These are phyloP conservation scores for Diplodia mutila DNA, from an alignment of 2,329 filamentous ascomycete species.

Conservation along the genomic window DNA sequence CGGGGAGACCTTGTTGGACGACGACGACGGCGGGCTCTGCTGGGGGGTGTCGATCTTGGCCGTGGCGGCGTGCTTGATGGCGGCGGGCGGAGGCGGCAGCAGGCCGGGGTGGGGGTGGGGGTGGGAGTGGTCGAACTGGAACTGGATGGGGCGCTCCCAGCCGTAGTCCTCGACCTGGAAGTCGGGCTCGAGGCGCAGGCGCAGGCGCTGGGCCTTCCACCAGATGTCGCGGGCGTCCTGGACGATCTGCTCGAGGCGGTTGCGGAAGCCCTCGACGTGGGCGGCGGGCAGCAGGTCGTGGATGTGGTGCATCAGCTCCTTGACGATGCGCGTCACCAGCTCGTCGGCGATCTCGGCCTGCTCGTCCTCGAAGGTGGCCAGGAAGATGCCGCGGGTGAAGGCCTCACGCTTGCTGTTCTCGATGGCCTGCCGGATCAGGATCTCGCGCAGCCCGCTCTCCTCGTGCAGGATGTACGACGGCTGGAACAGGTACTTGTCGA, in stretches of 20 bases:
- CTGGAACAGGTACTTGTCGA: slow-evolving; percentile 40
- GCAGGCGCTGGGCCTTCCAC: slow-evolving; percentile 16
- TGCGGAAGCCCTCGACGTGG: neutral
- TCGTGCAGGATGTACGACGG: slow-evolving; percentile 37
- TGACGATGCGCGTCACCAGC: slow-evolving; percentile 13
- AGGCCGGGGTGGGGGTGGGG: neutral
- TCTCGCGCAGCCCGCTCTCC: slow-evolving; percentile 26
- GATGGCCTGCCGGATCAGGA: slow-evolving; percentile 11
- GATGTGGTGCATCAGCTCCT: slow-evolving; percentile 17
- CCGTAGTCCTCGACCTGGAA: slow-evolving; percentile 23
- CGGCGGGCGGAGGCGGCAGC: neutral
- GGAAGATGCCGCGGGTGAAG: slow-evolving; percentile 21
- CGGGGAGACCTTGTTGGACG: neutral
- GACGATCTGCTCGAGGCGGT: slow-evolving; percentile 1
- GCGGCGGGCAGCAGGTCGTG: slow-evolving; percentile 7
- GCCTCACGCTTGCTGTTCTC: slow-evolving; percentile 2
- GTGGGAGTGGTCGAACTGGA: slow-evolving; percentile 9
- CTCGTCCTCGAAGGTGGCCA: slow-evolving; percentile 15
- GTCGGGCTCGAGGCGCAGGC: slow-evolving; percentile 21
- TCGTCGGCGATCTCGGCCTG: slow-evolving; percentile 13
- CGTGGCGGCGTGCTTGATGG: too few relatives aligned
- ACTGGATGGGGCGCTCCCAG: slow-evolving; percentile 15
- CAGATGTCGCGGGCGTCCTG: slow-evolving; percentile 19
- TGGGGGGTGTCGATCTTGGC: neutral
- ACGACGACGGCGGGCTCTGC: neutral